Percentiles rank a stretch among this genome's conserved stretches.
Evolutionary conservation across 1,139 yeast species (phyloP).

Genomic region (Komagataea norvegica): DNA sequence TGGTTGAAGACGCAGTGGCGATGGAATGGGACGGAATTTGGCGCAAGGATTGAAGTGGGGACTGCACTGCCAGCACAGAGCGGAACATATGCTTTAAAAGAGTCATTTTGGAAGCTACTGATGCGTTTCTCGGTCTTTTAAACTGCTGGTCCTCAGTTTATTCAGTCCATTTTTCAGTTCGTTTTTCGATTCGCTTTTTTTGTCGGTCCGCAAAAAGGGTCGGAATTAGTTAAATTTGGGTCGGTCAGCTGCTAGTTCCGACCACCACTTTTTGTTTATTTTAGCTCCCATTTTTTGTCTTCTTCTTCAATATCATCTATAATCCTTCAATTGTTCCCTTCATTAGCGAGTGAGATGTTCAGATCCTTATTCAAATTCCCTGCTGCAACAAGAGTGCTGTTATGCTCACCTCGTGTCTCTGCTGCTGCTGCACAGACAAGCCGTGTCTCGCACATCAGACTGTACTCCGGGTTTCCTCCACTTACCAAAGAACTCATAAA

Average conservation of each 20-base stretch:
- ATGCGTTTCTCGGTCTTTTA: not conserved
- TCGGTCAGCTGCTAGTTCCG: no score
- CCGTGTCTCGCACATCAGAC: constrained; percentile 26
- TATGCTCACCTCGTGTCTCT: constrained; percentile 15
- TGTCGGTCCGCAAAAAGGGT: not conserved
- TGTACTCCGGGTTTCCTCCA: constrained; percentile 60
- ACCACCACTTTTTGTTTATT: no score
- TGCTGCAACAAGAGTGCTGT: constrained; percentile 8
- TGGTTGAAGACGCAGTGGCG: constrained; percentile 9
- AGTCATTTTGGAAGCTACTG: constrained; percentile 8
- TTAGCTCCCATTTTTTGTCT: no score
- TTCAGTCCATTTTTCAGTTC: not conserved
- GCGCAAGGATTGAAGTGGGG: constrained; percentile 15
- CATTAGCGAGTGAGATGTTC: no score
- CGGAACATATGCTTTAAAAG: constrained; percentile 21
- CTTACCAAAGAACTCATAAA: constrained; percentile 67
- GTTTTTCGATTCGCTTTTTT: constrained; percentile 5
- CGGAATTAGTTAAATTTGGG: no score
- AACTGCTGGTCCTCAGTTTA: not conserved
- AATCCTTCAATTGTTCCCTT: no score
- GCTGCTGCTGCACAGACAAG: not conserved
- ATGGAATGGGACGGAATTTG: constrained; percentile 2
- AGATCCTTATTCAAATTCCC: constrained; percentile 4
- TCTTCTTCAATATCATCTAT: no score
- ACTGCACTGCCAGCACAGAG: constrained; percentile 16